phyloP scores from a whole-genome alignment of 768 basidiomycete genomes.

The Dentipellis sp. region DNA sequence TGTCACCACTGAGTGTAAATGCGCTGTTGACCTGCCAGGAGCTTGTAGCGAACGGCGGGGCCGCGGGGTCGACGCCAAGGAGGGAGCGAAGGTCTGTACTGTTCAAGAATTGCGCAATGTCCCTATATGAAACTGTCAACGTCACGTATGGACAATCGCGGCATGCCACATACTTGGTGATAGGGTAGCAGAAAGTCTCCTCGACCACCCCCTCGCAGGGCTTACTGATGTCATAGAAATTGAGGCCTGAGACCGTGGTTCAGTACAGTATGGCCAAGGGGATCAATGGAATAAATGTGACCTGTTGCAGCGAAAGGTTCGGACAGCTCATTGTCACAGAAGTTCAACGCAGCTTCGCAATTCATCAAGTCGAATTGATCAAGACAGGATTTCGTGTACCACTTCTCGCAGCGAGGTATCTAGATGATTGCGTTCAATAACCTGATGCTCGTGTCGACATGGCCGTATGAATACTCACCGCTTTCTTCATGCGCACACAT shows the following conservation, averaged over 20 bases:
- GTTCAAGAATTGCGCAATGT: constrained; percentile 46
- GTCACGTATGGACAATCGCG: not conserved
- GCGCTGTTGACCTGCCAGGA: constrained; percentile 35
- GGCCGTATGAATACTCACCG: not conserved
- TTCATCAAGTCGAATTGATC: constrained; percentile 33
- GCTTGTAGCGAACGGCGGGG: constrained; percentile 28
- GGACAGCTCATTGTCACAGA: constrained; percentile 23
- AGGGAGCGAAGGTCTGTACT: constrained; percentile 21
- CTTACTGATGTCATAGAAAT: constrained; percentile 65
- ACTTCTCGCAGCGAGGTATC: constrained; percentile 37
- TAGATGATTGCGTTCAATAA: constrained; percentile 18
- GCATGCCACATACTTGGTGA: not conserved
- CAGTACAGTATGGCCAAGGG: constrained; percentile 16
- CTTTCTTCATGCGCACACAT: constrained; percentile 9
- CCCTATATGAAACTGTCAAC: constrained; percentile 45
- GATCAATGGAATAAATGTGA: not conserved
- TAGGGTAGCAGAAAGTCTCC: constrained; percentile 45
- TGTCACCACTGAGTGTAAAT: constrained; percentile 40
- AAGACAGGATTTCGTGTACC: constrained; percentile 30
- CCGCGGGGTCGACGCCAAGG: constrained; percentile 53
- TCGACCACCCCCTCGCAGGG: constrained; percentile 40
- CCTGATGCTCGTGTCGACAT: not conserved
- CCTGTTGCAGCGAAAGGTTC: not conserved
- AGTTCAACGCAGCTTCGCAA: constrained; percentile 31
- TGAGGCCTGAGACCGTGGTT: constrained; percentile 24